Conservation (phyloP, 306 rosid genomes). For the Quercus parvula region DNA sequence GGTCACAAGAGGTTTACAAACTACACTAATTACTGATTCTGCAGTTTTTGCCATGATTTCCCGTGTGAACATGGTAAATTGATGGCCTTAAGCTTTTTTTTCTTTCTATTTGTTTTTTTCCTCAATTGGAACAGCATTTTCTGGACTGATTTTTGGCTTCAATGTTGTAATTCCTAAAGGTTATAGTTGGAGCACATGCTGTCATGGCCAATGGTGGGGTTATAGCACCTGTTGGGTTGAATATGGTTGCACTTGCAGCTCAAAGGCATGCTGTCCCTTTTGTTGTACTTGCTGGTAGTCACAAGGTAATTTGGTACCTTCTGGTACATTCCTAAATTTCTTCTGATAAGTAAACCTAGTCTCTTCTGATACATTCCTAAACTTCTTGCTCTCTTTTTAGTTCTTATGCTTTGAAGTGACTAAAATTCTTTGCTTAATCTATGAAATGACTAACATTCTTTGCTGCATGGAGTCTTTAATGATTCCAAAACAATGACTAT, state of each 20-base stretch:
- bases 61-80: constrained; percentile 85
- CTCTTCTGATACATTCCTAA: neutral
- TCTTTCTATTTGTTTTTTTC: neutral
- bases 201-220: constrained; percentile 99
- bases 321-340: too few relatives aligned
- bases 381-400: neutral
- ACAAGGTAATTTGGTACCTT: constrained; percentile 57
- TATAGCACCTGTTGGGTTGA: constrained; percentile 87
- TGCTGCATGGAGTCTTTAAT: neutral
- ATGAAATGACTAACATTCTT: neutral
- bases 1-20: constrained; percentile 78
- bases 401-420: neutral
- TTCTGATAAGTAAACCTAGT: neutral
- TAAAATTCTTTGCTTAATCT: neutral
- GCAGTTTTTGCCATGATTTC: constrained; percentile 88
- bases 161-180: constrained; percentile 46
- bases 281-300: constrained; percentile 98
- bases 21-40: constrained; percentile 80
- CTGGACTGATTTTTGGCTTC: constrained; percentile 22
- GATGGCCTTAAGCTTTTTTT: neutral
- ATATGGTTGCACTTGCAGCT: constrained; percentile 99
- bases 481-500: neutral
- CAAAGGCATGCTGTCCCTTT: constrained; percentile 96
- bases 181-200: constrained; percentile 98
- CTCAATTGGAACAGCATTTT: neutral